These are phyloP conservation scores for Ceratocystis albifundus DNA, from an alignment of 2,329 filamentous ascomycete genomes.

Conservation along the genomic window DNA sequence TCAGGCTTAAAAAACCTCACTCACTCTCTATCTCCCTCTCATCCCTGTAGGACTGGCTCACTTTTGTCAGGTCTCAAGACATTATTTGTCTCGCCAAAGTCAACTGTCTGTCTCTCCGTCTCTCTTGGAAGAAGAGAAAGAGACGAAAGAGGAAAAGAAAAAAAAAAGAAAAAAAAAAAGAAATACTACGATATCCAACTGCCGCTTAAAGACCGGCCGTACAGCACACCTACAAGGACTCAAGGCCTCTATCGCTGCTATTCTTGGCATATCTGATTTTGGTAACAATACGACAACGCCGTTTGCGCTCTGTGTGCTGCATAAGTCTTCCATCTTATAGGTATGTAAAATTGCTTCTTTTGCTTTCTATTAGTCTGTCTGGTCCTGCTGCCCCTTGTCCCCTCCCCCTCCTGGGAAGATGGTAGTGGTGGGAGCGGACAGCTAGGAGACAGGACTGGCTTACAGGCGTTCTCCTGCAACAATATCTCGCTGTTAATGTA, in stretches of 20 bases:
- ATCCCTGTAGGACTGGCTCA: background rate
- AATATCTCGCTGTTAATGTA: background rate
- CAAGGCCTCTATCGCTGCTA: no score
- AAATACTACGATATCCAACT: no score
- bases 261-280: background rate
- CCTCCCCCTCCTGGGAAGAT: no score
- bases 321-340: background rate
- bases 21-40: background rate
- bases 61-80: constrained; percentile 10
- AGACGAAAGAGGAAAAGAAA: background rate
- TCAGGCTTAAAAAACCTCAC: background rate
- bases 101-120: background rate
- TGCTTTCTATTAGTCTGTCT: background rate
- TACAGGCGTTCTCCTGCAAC: background rate
- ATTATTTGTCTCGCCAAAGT: background rate
- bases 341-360: constrained; percentile 2
- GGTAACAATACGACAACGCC: constrained; percentile 1
- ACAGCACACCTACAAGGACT: no score
- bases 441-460: background rate
- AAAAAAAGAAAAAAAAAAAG: no score
- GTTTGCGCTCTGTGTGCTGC: background rate
- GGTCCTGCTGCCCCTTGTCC: background rate
- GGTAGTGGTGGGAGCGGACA: no score
- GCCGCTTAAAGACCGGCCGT: no score
- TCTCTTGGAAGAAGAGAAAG: background rate